Evolutionary conservation across 805 yeast species (phyloP).

Genomic region (Sugiyamaella mastotermitis): DNA sequence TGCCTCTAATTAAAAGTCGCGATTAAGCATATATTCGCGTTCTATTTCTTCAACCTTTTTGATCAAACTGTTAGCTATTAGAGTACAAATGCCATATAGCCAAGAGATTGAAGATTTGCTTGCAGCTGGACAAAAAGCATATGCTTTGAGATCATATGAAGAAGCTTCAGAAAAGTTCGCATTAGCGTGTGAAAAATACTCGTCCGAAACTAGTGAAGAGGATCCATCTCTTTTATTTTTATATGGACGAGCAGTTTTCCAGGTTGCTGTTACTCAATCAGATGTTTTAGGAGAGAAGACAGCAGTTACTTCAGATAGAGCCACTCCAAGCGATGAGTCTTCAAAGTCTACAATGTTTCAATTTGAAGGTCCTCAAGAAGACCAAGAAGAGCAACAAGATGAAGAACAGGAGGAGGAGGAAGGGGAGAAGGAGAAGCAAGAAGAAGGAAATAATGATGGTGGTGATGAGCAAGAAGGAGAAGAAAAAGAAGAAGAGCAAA

Average conservation of each 20-base stretch:
- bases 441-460: constrained; percentile 12
- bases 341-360: constrained; percentile 17
- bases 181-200: constrained; percentile 58
- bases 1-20: too few relatives aligned
- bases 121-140: constrained; percentile 56
- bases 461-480: constrained; percentile 24
- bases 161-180: constrained; percentile 66
- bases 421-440: constrained; percentile 17
- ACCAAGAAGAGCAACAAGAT: constrained; percentile 21
- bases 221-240: constrained; percentile 64
- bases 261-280: constrained; percentile 65
- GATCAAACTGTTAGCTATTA: too few relatives aligned
- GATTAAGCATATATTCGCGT: too few relatives aligned
- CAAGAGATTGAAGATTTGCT: constrained; percentile 43
- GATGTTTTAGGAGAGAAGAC: constrained; percentile 63
- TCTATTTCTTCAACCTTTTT: too few relatives aligned
- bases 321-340: constrained; percentile 5
- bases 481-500: constrained; percentile 42
- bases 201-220: constrained; percentile 52
- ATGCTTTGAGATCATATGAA: constrained; percentile 60
- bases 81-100: not conserved
- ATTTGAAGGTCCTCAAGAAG: constrained; percentile 19
- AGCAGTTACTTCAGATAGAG: constrained; percentile 25
- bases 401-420: constrained; percentile 24
- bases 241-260: constrained; percentile 77